phyloP scores from a whole-genome alignment of 2,329 filamentous ascomycete species.

The Sarocladiaceae sp. region DNA sequence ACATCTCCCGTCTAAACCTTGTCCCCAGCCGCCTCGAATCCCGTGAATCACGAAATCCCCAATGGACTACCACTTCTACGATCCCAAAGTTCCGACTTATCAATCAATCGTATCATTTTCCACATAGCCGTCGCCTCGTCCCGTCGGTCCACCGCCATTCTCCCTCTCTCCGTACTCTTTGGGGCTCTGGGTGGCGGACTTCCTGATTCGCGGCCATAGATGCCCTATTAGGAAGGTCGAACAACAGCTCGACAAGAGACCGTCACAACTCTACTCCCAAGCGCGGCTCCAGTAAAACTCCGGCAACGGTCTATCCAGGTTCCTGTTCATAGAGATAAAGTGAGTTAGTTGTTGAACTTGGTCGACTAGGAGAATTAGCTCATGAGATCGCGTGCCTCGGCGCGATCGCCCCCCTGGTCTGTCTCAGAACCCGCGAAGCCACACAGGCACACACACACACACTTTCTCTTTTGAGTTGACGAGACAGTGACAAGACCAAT shows the following conservation, averaged over 20 bases:
- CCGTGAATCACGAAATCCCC: too few relatives aligned
- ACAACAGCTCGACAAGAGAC: background rate
- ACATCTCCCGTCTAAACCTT: too few relatives aligned
- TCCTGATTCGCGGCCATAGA: background rate
- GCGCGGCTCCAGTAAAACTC: too few relatives aligned
- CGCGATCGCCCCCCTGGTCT: background rate
- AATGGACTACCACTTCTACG: too few relatives aligned
- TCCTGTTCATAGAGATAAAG: too few relatives aligned
- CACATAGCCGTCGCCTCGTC: background rate
- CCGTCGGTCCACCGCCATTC: background rate
- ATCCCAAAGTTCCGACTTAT: background rate
- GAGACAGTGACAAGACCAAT: background rate
- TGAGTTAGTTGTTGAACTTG: too few relatives aligned
- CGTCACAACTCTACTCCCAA: too few relatives aligned
- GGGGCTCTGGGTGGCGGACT: too few relatives aligned
- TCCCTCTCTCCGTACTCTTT: background rate
- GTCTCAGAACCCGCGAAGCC: background rate
- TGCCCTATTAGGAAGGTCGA: slow-evolving; percentile 7
- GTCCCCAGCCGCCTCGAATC: too few relatives aligned
- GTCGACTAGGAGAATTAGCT: background rate
- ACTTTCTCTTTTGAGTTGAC: background rate
- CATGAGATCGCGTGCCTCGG: background rate
- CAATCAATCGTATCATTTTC: background rate
- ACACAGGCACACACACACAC: background rate
- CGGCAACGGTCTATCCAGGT: too few relatives aligned